phyloP scores from a whole-genome alignment of 768 basidiomycete genomes.

The Paxillus rubicundulus region DNA sequence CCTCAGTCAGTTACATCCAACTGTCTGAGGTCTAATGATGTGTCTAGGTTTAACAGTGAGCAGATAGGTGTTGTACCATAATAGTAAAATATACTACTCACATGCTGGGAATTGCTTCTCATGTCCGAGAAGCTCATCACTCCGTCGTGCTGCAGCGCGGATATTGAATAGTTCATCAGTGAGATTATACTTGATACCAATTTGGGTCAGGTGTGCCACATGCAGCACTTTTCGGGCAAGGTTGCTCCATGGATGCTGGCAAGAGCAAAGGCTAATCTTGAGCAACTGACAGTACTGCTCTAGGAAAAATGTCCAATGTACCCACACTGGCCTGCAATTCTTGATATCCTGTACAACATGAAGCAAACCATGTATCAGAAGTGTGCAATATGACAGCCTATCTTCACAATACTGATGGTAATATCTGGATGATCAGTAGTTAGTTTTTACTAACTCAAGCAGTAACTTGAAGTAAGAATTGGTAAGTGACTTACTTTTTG shows the following conservation, averaged over 20 bases:
- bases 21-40: too few species aligned
- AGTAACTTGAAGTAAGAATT: too few species aligned
- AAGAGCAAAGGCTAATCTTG: background rate
- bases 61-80: too few species aligned
- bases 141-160: background rate
- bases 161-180: background rate
- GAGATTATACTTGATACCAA: background rate
- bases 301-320: background rate
- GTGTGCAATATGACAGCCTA: background rate
- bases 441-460: too few species aligned
- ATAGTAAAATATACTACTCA: too few species aligned
- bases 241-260: background rate
- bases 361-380: background rate
- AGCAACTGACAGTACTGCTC: background rate
- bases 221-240: background rate
- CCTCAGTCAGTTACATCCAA: too few species aligned
- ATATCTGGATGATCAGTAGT: background rate
- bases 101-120: too few species aligned
- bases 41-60: too few species aligned
- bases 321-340: background rate
- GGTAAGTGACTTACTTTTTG: too few species aligned
- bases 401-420: constrained; percentile 1
- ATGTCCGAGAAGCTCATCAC: too few species aligned
- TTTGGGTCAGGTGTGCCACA: background rate
- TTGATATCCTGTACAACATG: background rate